Evolutionary conservation across 345 rosid genomes (phyloP), one percentile per base, ranked within the genome.

Genomic region (Eucalyptus marginata): DNA sequence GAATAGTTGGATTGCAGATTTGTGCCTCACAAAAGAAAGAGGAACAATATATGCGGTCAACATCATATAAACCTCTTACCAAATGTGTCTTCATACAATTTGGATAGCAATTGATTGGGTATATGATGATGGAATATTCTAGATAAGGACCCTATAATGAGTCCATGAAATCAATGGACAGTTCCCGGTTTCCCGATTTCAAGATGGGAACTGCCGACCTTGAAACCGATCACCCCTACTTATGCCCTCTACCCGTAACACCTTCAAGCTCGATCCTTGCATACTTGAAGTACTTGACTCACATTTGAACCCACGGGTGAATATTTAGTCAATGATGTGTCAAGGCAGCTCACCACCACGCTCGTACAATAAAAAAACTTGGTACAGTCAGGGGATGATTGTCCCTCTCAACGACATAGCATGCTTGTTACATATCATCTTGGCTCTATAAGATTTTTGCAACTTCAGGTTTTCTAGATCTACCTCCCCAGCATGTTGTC

Each of bases 171-270:
- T 56, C 13, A 56, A 25, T 0, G 1, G 13, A 25, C 0, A 25
- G 29, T 56, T 56, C 29, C 3, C 0, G 1, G 10, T 56, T 56
- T 56, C 29, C 1, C 0, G 1, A 24, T 56, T 56, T 25, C 6
- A 56, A 22, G 3, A 25, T 56, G 13, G 62, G 62, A 56, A 24
- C 0, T 0, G 0, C 6, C 3, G 13, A 9, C 0, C 29, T 9
- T 56, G 6, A 56, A 56, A 56, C 1, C 6, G 13, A 56, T 56
- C 62, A 24, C 62, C 29, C 2, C 62, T 56, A 24, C 58, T 8
- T 8, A 52, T 52, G 2, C 25, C 25, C 58, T 1, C 18, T n/a
- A n/a, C 3, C 6, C 6, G 2, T n/a, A 1, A 62, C 7, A 62
- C 31, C 8, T 62, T 62, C 16, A 29, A 13, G 33, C 68, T 62